Evolutionary conservation across 441 rosid genomes (phyloP).

Genomic region (Euphorbia corollata): DNA sequence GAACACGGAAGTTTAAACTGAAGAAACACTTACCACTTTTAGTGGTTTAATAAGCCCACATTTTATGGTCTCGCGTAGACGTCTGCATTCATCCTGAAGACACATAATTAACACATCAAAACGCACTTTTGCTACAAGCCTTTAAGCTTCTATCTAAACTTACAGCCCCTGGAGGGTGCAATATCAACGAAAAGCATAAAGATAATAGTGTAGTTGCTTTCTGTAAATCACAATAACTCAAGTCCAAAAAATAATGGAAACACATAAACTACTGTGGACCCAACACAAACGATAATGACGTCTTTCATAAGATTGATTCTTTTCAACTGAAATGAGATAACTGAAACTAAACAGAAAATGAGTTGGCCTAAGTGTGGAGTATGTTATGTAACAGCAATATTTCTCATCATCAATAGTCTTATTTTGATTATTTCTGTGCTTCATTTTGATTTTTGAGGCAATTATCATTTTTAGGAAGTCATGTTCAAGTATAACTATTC

Average conservation of each 20-base stretch:
- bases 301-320: too few species aligned
- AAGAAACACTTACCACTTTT: conserved; percentile 57
- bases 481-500: not conserved
- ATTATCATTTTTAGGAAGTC: not conserved
- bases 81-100: conserved; percentile 84
- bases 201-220: not conserved
- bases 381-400: not conserved
- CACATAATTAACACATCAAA: conserved; percentile 22
- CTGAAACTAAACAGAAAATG: too few species aligned
- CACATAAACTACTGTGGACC: not conserved
- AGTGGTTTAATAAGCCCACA: conserved; percentile 59
- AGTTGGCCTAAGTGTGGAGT: not conserved
- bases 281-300: not conserved
- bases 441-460: not conserved
- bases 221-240: not conserved
- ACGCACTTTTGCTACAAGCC: conserved; percentile 12
- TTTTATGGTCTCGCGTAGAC: conserved; percentile 58
- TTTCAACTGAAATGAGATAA: too few species aligned
- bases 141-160: not conserved
- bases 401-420: not conserved
- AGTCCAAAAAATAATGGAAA: conserved; percentile 3
- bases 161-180: not conserved
- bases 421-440: too few species aligned
- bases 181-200: not conserved
- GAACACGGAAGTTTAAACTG: conserved; percentile 19